Base-by-base conservation (phyloP, 2,329 filamentous ascomycete genomes). In the Periconia sp. region DNA sequence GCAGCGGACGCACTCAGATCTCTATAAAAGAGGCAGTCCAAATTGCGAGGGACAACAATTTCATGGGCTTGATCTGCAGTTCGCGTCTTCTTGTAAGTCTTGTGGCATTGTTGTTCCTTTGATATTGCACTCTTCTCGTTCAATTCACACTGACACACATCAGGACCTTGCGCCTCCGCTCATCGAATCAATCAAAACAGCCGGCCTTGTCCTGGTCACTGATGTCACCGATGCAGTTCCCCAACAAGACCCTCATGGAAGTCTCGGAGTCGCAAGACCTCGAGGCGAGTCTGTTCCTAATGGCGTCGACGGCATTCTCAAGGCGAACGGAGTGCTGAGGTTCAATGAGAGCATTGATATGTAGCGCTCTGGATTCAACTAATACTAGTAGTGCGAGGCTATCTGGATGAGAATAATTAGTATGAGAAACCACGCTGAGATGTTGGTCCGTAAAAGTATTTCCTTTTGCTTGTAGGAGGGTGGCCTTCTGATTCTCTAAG, bases 11-110 rank as follows among this genome's bases (percentile, higher is more conserved):
- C 42, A 82, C 85, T 34, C 88, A 86, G 11, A 87, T 87, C 53
- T 96, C 90, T 5, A 89, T 97, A 56, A 99, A 97, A 73, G 92
- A 99, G 68, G 89, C 89, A 4, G 94, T 96, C 11, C 83, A 92
- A 52, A 90, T 95, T 63, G 92, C 92, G 16, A 88, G 95, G 70
- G 89, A 86, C 66, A 99, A 99, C 68, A 99, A 99, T 68, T 89
- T 99, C 55, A 99, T 99, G 94, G 94, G 94, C 3, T 70, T 99
- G 62, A 89, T 97, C 47, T 96, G 92, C 73, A 91, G 86, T 57
- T 92, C 89, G 22, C 83, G 87, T 55, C 78, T 99, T 52, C 72
- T 99, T 76, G 90, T 95, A 79, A 63, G 86, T 79, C 25, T 42
- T 15, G 19, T 31, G 21, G 15, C 9, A 9, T 31, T 31, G 8